Base-by-base conservation (phyloP, 1,139 yeast genomes). In the Diutina neorugosa region DNA sequence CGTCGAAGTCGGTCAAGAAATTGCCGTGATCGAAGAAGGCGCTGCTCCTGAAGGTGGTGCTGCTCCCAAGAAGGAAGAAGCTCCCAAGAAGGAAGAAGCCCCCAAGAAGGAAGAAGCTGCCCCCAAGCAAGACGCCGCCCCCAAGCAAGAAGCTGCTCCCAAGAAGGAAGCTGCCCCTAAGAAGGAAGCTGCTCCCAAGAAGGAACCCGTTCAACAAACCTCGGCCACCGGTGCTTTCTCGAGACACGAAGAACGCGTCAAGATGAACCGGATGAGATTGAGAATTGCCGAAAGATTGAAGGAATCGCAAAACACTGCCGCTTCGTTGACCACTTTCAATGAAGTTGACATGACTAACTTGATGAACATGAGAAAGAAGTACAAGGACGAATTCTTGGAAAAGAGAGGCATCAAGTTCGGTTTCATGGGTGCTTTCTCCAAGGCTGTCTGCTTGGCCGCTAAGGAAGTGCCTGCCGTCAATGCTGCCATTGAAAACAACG, bases 231-330 rank as follows among this genome's bases (percentile, higher is more conserved):
- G 87, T 56, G 69, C 79, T 53, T 86, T 86, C 68, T 78, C 90
- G 55, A 86, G 98, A 76, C 74, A 77, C 58, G 98, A 93, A 74
- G 88, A 84, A 70, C 81, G 91, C 70, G 96, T 94, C 61, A 93
- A 93, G 78, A 93, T 93, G 98, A 93, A 91, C 84, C 88, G 99
- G 78, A 94, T 93, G 98, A 87, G 99, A 77, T 76, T 88, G 73
- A 88, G 99, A 81, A 94, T 94, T 61, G 97, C 98, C 56, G 98
- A 94, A 78, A 89, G 99, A 76, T 86, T 93, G 69, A 93, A 93
- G 87, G 98, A 94, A 77, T 87, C 98, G 44, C 99, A 93, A 76
- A 93, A 93, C 78, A 90, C 98, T 54, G 96, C 98, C 60, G 99
- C 99, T 52, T 89, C 98, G 53, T 81, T 93, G 67, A 93, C 98